phyloP scores from a whole-genome alignment of 2,329 filamentous ascomycete species.

The Colletotrichum sp. region DNA sequence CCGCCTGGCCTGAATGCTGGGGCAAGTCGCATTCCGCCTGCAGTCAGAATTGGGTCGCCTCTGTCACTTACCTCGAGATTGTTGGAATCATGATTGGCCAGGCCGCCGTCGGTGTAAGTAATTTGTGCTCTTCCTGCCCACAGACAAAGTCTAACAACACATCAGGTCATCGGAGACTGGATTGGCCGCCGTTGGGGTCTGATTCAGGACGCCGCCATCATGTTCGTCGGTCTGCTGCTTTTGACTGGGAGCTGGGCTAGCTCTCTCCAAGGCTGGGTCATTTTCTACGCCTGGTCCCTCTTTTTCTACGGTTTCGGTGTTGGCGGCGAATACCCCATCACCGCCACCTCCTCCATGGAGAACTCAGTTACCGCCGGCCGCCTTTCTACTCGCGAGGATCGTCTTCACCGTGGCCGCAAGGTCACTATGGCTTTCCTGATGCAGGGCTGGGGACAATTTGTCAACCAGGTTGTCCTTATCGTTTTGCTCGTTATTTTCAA shows the following conservation, averaged over 20 bases:
- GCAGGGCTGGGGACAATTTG: constrained; percentile 97
- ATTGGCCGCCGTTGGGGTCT: constrained; percentile 92
- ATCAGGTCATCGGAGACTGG: constrained; percentile 67
- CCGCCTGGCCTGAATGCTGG: constrained; percentile 84
- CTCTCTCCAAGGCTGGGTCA: constrained; percentile 90
- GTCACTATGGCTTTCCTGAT: constrained; percentile 96
- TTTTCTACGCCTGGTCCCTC: constrained; percentile 93
- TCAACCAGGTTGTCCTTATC: constrained; percentile 92
- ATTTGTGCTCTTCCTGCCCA: not conserved
- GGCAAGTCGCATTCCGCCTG: constrained; percentile 65
- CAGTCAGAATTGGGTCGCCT: constrained; percentile 78
- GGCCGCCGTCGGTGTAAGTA: constrained; percentile 78
- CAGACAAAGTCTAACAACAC: not conserved
- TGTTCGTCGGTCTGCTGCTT: constrained; percentile 93
- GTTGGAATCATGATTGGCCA: constrained; percentile 95
- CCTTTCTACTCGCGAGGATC: constrained; percentile 88
- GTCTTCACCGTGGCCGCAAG: constrained; percentile 93
- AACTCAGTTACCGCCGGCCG: constrained; percentile 85
- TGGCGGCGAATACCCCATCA: constrained; percentile 95
- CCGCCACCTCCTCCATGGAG: constrained; percentile 93
- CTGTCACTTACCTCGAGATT: constrained; percentile 91
- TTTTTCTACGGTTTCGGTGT: constrained; percentile 76
- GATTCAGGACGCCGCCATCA: constrained; percentile 92
- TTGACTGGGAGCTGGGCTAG: constrained; percentile 89
- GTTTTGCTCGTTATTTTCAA: constrained; percentile 82